Evolutionary conservation across 202 grass and related monocot genomes (phyloP).

Genomic region (Zoysia matrella): DNA sequence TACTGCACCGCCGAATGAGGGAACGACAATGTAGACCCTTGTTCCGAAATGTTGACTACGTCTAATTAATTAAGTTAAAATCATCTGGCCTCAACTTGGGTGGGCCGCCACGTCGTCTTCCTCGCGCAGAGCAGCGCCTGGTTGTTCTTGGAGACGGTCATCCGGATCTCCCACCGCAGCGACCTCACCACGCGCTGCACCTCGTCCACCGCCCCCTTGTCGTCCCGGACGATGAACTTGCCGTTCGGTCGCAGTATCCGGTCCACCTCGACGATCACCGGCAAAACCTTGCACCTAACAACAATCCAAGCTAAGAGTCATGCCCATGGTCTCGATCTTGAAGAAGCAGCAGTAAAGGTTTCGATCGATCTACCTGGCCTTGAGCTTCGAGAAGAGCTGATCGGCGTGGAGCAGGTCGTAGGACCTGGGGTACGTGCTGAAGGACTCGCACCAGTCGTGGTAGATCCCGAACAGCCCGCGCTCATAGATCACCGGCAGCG

Average conservation of each 20-base stretch:
- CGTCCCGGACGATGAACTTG: constrained; percentile 78
- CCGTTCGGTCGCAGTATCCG: constrained; percentile 81
- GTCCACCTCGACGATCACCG: constrained; percentile 83
- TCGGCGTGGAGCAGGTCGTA: constrained; percentile 82
- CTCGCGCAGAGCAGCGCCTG: constrained; percentile 80
- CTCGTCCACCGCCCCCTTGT: constrained; percentile 70
- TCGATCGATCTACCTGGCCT: too few species aligned
- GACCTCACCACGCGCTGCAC: constrained; percentile 73
- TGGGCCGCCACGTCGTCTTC: constrained; percentile 90
- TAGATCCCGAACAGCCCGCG: constrained; percentile 93
- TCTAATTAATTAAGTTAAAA: not conserved
- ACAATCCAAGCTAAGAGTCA: not conserved
- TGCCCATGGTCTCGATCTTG: constrained; percentile 67
- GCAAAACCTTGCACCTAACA: constrained; percentile 73
- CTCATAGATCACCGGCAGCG: constrained; percentile 89
- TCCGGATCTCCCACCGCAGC: constrained; percentile 78
- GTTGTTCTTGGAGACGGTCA: constrained; percentile 69
- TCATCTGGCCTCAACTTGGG: constrained; percentile 49
- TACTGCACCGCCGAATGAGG: too few species aligned
- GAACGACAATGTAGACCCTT: not conserved
- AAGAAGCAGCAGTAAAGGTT: constrained; percentile 49
- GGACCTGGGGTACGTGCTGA: constrained; percentile 92
- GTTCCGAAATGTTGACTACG: not conserved
- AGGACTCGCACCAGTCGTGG: constrained; percentile 98
- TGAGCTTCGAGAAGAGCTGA: too few species aligned